Conservation (phyloP, 257 asterid species). For the Coffea eugenioides region DNA sequence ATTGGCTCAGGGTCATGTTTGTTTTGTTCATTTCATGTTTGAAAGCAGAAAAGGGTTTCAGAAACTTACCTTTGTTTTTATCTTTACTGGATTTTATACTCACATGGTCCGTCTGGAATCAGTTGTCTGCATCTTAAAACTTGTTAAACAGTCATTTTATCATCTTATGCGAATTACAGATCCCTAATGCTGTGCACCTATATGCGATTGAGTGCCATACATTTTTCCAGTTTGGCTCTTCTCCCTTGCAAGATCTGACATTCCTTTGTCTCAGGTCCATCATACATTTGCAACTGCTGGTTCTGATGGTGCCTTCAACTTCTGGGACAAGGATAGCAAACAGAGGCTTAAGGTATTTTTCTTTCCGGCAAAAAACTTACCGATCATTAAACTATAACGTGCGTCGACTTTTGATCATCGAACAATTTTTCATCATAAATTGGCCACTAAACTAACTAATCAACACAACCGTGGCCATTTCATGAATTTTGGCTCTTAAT, state of each 20-base stretch:
- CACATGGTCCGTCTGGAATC: neutral
- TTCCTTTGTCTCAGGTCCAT: conserved; percentile 52
- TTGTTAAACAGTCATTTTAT: neutral
- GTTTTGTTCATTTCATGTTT: neutral
- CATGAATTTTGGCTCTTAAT: no score
- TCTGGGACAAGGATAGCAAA: conserved; percentile 98
- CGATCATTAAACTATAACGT: no score
- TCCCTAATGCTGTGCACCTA: neutral
- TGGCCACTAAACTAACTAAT: no score
- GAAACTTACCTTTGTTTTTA: neutral
- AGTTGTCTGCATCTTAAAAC: conserved; percentile 1
- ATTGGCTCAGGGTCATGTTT: neutral
- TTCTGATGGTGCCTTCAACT: conserved; percentile 91
- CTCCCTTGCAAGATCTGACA: neutral
- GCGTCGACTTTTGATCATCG: no score
- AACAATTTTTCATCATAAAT: no score
- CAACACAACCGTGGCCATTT: no score
- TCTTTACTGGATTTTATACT: neutral
- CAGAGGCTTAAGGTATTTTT: conserved; percentile 84
- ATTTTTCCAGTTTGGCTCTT: neutral
- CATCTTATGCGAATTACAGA: neutral
- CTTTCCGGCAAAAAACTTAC: neutral
- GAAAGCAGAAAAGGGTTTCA: neutral
- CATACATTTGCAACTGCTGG: conserved; percentile 96
- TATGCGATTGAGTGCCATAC: neutral